Evolutionary conservation across 2,329 filamentous ascomycete genomes (phyloP), one percentile per base, ranked within the genome.

Genomic region (Botrytis byssoidea): DNA sequence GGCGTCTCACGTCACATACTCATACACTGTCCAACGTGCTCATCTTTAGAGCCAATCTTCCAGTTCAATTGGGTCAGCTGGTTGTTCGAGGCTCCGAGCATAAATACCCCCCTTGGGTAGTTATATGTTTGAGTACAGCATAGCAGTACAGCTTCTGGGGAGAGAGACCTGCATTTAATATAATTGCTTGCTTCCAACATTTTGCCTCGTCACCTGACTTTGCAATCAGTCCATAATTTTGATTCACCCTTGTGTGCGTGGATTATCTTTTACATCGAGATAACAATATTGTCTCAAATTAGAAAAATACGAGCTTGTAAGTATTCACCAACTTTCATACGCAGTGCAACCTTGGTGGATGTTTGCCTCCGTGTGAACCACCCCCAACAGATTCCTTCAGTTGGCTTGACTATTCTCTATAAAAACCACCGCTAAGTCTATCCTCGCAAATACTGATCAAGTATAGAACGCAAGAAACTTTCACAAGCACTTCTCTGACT

Each of bases 141-240:
- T 73, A 73, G 64, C 60, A 69, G 64, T n/a, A 73, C 71, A 61
- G 46, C 71, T 73, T 61, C 20, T 35, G 51, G 64, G 64, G 65
- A 73, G 71, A 65, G 55, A 73, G 64, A 69, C 71, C 55, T 73
- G 64, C 71, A 73, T 73, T 69, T 69, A 59, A 69, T 69, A 69
- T 69, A 59, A 44, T 42, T 57, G 35, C 51, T 40, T 57, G 42
- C 46, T 63, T 48, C 40, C 51, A 73, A 37, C 42, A 32, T 42
- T 60, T 37, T n/a, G 22, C 68, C 66, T 67, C 22, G 65, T 73
- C 71, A 73, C 71, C 71, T 73, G 71, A 73, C 68, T n/a, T 73
- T 48, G 42, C 32, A 69, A 57, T 69, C 66, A 64, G 64, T 57
- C 48, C 37, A 69, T 57, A 68, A 32, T 57, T 57, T 42, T 69